Percentiles rank a stretch among this genome's conserved stretches.
Evolutionary conservation across 306 rosid species (phyloP).

Genomic region (Hippophae tibetana): DNA sequence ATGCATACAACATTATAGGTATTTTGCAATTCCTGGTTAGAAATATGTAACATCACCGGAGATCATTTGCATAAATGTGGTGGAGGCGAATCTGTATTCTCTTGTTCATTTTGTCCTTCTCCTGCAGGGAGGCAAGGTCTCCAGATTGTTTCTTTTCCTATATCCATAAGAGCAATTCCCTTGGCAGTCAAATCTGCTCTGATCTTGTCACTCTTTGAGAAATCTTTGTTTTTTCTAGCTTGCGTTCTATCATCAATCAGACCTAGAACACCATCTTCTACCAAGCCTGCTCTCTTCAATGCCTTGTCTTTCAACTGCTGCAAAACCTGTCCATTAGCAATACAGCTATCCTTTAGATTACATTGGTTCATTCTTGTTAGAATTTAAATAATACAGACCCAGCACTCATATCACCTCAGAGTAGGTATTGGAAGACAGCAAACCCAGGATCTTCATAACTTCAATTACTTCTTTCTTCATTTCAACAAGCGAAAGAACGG

Average conservation of each 20-base stretch:
- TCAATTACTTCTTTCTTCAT: slow-evolving; percentile 47
- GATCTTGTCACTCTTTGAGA: slow-evolving; percentile 57
- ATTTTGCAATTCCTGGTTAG: too few species aligned
- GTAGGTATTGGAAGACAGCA: slow-evolving; percentile 45
- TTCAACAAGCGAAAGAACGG: slow-evolving; percentile 52
- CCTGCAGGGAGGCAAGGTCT: slow-evolving; percentile 56
- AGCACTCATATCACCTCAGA: slow-evolving; percentile 44
- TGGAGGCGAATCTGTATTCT: too few species aligned
- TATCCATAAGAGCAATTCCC: slow-evolving; percentile 90
- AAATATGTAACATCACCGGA: too few species aligned
- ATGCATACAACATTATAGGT: too few species aligned
- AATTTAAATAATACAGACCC: not conserved
- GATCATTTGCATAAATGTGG: too few species aligned
- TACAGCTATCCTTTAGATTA: slow-evolving; percentile 2
- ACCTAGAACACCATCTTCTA: slow-evolving; percentile 54
- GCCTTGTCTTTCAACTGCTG: slow-evolving; percentile 75
- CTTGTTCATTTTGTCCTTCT: not conserved
- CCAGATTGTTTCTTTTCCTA: slow-evolving; percentile 70
- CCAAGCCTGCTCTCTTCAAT: slow-evolving; percentile 60
- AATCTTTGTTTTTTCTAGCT: slow-evolving; percentile 77
- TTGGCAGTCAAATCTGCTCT: slow-evolving; percentile 55
- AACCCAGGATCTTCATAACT: slow-evolving; percentile 50
- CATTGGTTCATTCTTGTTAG: slow-evolving; percentile 2
- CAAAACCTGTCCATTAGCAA: slow-evolving; percentile 43
- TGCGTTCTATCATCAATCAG: slow-evolving; percentile 55